Evolutionary conservation across 2,329 filamentous ascomycete species (phyloP).

Genomic region (Byssoonygena ceratinophila): DNA sequence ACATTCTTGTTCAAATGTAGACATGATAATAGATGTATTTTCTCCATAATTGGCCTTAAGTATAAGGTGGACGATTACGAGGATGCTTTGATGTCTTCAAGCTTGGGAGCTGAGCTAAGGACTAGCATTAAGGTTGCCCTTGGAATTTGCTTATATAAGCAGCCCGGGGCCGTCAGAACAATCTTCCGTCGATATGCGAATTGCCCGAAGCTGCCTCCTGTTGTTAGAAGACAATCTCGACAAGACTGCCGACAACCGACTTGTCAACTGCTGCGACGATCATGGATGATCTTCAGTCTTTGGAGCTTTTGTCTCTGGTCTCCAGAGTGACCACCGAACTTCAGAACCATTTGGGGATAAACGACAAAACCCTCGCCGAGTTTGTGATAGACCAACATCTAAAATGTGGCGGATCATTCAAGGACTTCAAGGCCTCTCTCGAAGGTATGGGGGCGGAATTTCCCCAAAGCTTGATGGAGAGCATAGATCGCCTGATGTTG

Average conservation of each 20-base stretch:
- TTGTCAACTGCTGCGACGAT: conserved; percentile 10
- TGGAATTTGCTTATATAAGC: neutral
- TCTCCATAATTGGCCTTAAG: too few relatives aligned
- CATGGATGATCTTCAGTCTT: conserved; percentile 85
- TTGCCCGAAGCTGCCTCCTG: too few relatives aligned
- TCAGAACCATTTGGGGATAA: conserved; percentile 83
- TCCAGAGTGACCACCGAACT: conserved; percentile 90
- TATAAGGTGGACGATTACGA: too few relatives aligned
- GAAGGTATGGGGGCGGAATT: conserved; percentile 71
- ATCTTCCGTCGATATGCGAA: conserved; percentile 34
- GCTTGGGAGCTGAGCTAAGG: too few relatives aligned
- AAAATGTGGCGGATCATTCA: conserved; percentile 53
- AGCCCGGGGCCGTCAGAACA: conserved; percentile 22
- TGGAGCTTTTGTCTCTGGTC: conserved; percentile 88
- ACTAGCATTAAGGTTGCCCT: too few relatives aligned
- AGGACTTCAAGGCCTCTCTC: conserved; percentile 66
- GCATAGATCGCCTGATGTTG: conserved; percentile 75
- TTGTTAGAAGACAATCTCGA: neutral
- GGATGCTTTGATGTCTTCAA: too few relatives aligned
- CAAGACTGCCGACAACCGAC: neutral
- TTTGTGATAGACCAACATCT: conserved; percentile 87
- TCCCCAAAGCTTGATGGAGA: conserved; percentile 75
- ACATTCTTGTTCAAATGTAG: too few relatives aligned
- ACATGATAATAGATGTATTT: too few relatives aligned
- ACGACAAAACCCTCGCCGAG: conserved; percentile 89